A percentile compares a stretch with the other conserved stretches of the same genome.
Evolutionary conservation across 176 grass and related monocot species (phyloP).

Genomic region (Chloris gayana): DNA sequence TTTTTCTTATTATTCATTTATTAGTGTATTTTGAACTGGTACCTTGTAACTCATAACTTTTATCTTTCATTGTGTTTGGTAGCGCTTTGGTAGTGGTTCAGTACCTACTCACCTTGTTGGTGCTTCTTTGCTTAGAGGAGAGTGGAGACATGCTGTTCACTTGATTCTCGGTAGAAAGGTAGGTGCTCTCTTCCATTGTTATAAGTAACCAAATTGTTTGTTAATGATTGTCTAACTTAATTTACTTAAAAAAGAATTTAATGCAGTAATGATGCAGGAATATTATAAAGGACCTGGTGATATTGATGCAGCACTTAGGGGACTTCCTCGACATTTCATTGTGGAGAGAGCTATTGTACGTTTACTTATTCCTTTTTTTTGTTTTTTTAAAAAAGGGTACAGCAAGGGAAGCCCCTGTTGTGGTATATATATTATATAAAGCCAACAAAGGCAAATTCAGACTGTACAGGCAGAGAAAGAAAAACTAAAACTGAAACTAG

Average conservation of each 20-base stretch:
- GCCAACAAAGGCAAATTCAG: too few species aligned
- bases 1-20: background rate
- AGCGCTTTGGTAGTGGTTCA: slow-evolving; percentile 96
- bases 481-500: too few species aligned
- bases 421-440: too few species aligned
- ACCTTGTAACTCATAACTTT: background rate
- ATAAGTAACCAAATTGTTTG: slow-evolving; percentile 27
- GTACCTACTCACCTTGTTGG: slow-evolving; percentile 88
- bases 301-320: slow-evolving; percentile 65
- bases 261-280: slow-evolving; percentile 63
- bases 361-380: slow-evolving; percentile 29
- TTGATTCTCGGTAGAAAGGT: slow-evolving; percentile 94
- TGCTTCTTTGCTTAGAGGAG: slow-evolving; percentile 87
- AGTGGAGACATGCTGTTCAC: slow-evolving; percentile 78
- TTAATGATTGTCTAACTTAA: slow-evolving; percentile 44
- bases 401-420: too few species aligned
- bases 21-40: background rate
- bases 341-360: slow-evolving; percentile 90
- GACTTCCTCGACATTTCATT: slow-evolving; percentile 69
- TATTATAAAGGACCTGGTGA: slow-evolving; percentile 69
- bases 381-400: background rate
- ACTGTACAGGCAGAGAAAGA: too few species aligned
- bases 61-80: slow-evolving; percentile 33
- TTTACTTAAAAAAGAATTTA: slow-evolving; percentile 55
- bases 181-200: slow-evolving; percentile 53